Percentiles rank a stretch among this genome's conserved stretches.
Evolutionary conservation across 1,139 yeast genomes (phyloP).

Genomic region (Hanseniaspora gamundiae): DNA sequence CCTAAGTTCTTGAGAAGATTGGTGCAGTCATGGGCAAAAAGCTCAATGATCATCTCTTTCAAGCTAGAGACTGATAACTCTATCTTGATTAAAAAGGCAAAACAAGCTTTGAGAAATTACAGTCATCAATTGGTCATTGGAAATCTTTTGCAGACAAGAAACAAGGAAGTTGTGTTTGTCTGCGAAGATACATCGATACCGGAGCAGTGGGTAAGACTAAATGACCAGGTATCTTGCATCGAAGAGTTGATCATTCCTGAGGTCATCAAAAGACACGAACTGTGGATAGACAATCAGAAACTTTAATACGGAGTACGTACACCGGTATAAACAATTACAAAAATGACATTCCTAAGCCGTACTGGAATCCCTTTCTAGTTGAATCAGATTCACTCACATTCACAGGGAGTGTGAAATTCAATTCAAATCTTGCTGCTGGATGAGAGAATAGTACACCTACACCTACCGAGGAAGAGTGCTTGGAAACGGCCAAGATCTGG

Average conservation of each 20-base stretch:
- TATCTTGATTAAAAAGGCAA: constrained; percentile 64
- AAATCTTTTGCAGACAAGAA: constrained; percentile 79
- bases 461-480: constrained; percentile 53
- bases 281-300: constrained; percentile 36
- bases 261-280: constrained; percentile 48
- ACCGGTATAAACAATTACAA: too few species aligned
- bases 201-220: constrained; percentile 41
- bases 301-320: too few species aligned
- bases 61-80: constrained; percentile 80
- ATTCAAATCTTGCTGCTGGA: constrained; percentile 84
- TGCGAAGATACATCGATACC: constrained; percentile 30
- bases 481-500: constrained; percentile 10
- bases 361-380: constrained; percentile 76
- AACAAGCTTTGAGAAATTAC: constrained; percentile 67
- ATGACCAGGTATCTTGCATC: constrained; percentile 38
- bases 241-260: constrained; percentile 71
- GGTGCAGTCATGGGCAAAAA: constrained; percentile 91
- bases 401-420: constrained; percentile 74
- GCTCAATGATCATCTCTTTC: constrained; percentile 89
- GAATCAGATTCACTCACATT: constrained; percentile 53
- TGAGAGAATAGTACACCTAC: constrained; percentile 72
- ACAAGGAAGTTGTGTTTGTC: constrained; percentile 80
- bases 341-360: constrained; percentile 83
- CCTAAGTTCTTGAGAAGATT: constrained; percentile 83
- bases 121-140: constrained; percentile 94